phyloP scores from a whole-genome alignment of 148 eudicot species.

The Chenopodium formosanum region DNA sequence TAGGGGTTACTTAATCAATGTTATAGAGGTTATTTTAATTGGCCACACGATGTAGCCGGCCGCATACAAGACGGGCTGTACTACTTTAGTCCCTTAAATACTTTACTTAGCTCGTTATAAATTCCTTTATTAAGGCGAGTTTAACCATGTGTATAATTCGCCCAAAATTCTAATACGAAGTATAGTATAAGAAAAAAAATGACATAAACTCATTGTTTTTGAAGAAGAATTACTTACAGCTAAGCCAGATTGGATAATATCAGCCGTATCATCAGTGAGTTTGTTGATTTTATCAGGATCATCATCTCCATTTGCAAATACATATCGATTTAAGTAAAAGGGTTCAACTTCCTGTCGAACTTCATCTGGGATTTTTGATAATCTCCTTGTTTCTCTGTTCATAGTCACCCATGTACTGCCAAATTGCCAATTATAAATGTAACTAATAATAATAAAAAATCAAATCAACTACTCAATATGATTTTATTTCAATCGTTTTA shows the following conservation, averaged over 20 bases:
- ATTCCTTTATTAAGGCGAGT: too few species aligned
- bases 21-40: too few species aligned
- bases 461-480: too few species aligned
- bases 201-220: background rate
- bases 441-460: background rate
- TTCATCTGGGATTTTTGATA: constrained; percentile 70
- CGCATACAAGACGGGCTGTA: too few species aligned
- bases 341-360: constrained; percentile 62
- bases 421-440: constrained; percentile 28
- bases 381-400: constrained; percentile 84
- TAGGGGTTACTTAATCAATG: too few species aligned
- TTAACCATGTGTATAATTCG: too few species aligned
- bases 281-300: constrained; percentile 57
- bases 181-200: too few species aligned
- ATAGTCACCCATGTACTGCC: constrained; percentile 88
- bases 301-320: constrained; percentile 36
- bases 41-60: too few species aligned
- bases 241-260: constrained; percentile 53
- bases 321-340: constrained; percentile 50
- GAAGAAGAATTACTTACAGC: constrained; percentile 50
- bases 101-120: too few species aligned
- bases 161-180: too few species aligned
- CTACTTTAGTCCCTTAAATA: too few species aligned
- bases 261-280: constrained; percentile 60
- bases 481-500: too few species aligned